These are phyloP conservation scores for Cunninghamia lanceolata DNA, from an alignment of 75 land plant genomes.

Conservation along the genomic window DNA sequence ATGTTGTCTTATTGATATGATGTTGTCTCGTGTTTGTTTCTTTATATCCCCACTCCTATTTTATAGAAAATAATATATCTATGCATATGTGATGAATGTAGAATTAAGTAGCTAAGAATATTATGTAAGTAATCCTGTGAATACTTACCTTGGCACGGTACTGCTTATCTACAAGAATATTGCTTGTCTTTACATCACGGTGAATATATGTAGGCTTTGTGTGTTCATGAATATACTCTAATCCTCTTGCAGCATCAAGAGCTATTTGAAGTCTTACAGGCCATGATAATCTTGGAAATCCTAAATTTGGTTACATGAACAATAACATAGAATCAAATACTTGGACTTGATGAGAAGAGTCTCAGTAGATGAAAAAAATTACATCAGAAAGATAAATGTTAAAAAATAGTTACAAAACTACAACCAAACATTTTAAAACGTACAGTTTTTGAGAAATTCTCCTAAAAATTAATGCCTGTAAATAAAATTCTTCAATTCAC, in stretches of 20 bases:
- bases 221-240: constrained; percentile 98
- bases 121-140: neutral
- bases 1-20: neutral
- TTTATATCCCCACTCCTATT: neutral
- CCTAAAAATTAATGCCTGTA: neutral
- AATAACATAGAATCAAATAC: neutral
- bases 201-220: constrained; percentile 95
- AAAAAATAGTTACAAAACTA: neutral
- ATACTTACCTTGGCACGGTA: constrained; percentile 75
- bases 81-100: neutral
- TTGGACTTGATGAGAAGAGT: neutral
- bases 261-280: constrained; percentile 83
- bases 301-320: neutral
- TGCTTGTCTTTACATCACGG: constrained; percentile 92
- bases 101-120: neutral
- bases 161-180: constrained; percentile 84
- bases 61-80: neutral
- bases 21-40: neutral
- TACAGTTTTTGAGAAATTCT: neutral
- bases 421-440: neutral
- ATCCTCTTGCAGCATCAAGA: constrained; percentile 94
- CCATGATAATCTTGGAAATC: constrained; percentile 58
- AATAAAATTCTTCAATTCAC: neutral
- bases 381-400: neutral
- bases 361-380: neutral